phyloP scores from a whole-genome alignment of 257 asterid species.

The Coffea eugenioides region DNA sequence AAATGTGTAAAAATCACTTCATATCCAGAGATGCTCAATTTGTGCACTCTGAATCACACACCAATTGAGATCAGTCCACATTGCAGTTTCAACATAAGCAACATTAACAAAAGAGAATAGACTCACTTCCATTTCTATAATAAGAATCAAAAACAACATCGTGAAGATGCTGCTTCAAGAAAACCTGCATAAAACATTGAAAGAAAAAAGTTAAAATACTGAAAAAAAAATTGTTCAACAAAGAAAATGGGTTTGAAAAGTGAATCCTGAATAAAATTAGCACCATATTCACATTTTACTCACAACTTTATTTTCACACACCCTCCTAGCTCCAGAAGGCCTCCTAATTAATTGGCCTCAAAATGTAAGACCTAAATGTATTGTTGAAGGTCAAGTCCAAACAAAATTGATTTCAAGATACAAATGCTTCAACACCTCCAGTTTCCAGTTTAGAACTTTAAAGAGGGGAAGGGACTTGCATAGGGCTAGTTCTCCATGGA shows the following conservation, averaged over 20 bases:
- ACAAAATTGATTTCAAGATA: not conserved
- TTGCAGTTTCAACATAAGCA: not conserved
- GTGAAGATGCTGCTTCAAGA: slow-evolving; percentile 79
- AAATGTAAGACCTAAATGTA: not conserved
- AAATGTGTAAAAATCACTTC: not conserved
- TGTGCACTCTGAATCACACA: not conserved
- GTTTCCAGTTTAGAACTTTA: not conserved
- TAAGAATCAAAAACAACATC: slow-evolving; percentile 74
- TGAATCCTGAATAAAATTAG: not conserved
- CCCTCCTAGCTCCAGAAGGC: not conserved
- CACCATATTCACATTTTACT: not conserved
- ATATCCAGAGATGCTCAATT: too few relatives aligned
- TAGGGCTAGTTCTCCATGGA: not conserved
- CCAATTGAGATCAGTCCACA: not conserved
- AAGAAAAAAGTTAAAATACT: slow-evolving; percentile 6
- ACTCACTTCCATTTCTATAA: slow-evolving; percentile 50
- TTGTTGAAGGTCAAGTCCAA: not conserved
- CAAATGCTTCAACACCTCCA: not conserved
- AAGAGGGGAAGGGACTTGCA: not conserved
- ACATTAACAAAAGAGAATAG: not conserved
- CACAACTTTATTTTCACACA: not conserved
- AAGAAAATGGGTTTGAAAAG: not conserved
- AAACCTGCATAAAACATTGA: slow-evolving; percentile 58
- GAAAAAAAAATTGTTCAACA: slow-evolving; percentile 5
- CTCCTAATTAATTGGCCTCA: not conserved